phyloP scores from a whole-genome alignment of 2,329 filamentous ascomycete species.

The Cryphonectria parasitica region DNA sequence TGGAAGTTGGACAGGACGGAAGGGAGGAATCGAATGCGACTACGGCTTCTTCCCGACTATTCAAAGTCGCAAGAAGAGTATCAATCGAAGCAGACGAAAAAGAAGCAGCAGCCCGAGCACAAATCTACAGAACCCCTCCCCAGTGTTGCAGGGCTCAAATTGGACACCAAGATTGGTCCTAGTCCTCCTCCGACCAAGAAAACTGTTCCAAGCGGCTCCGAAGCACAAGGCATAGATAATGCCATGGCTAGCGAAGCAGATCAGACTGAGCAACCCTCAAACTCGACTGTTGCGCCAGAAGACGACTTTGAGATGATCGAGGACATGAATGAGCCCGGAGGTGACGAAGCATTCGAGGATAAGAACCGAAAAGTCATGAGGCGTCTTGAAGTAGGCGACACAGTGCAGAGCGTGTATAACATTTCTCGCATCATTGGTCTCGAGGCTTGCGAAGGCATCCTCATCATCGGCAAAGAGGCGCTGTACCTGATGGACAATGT shows the following conservation, averaged over 20 bases:
- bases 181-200: slow-evolving; percentile 17
- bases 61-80: slow-evolving; percentile 71
- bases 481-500: slow-evolving; percentile 96
- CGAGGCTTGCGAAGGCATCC: slow-evolving; percentile 89
- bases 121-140: slow-evolving; percentile 32
- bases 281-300: slow-evolving; percentile 57
- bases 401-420: slow-evolving; percentile 93
- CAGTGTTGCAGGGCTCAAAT: slow-evolving; percentile 23
- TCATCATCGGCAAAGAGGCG: slow-evolving; percentile 89
- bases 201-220: slow-evolving; percentile 16
- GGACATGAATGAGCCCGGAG: slow-evolving; percentile 83
- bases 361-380: slow-evolving; percentile 98
- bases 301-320: slow-evolving; percentile 97
- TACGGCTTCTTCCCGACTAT: slow-evolving; percentile 81
- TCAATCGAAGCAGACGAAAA: slow-evolving; percentile 68
- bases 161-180: slow-evolving; percentile 37
- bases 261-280: slow-evolving; percentile 34
- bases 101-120: slow-evolving; percentile 33
- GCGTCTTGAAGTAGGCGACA: slow-evolving; percentile 84
- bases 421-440: slow-evolving; percentile 92
- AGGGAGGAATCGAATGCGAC: slow-evolving; percentile 90
- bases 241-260: slow-evolving; percentile 34
- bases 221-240: slow-evolving; percentile 23
- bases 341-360: slow-evolving; percentile 82
- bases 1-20: slow-evolving; percentile 97